Percentiles rank a stretch among this genome's conserved stretches.
These are phyloP conservation scores for Aspergillus ochraceoroseus DNA, from an alignment of 2,329 filamentous ascomycete species.

Conservation along the genomic window DNA sequence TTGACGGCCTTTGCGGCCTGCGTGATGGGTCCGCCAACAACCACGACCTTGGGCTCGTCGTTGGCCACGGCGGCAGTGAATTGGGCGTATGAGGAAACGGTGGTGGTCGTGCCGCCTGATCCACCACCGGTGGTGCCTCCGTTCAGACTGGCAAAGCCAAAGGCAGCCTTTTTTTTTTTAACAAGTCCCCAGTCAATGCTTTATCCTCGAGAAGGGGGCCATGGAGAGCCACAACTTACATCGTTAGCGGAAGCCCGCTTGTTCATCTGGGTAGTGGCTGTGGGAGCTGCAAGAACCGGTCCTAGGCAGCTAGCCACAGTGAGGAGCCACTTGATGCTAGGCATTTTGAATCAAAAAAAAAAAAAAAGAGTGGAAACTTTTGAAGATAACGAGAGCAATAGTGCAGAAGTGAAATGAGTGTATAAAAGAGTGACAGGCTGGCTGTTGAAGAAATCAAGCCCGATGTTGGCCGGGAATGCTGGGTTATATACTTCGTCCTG, in stretches of 20 bases:
- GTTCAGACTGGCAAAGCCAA: slow-evolving; percentile 48
- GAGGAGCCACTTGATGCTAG: slow-evolving; percentile 25
- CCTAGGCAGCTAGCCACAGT: slow-evolving; percentile 24
- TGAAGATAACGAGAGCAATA: slow-evolving; percentile 6
- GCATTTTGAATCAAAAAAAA: slow-evolving; percentile 18
- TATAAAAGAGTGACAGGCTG: slow-evolving; percentile 8
- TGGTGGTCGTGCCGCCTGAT: slow-evolving; percentile 51
- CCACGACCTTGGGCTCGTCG: slow-evolving; percentile 45
- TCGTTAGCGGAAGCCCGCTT: slow-evolving; percentile 28
- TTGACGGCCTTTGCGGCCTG: slow-evolving; percentile 43
- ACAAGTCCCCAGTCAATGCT: too few relatives aligned
- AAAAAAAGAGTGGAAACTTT: slow-evolving; percentile 6
- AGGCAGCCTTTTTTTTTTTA: slow-evolving; percentile 21
- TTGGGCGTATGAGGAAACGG: slow-evolving; percentile 50
- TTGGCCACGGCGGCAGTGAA: slow-evolving; percentile 50
- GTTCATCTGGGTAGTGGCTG: slow-evolving; percentile 19
- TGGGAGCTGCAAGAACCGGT: slow-evolving; percentile 27
- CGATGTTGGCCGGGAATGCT: neutral
- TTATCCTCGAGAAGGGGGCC: too few relatives aligned
- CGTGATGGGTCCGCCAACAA: slow-evolving; percentile 46
- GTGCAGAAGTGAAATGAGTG: too few relatives aligned
- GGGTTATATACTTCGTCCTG: slow-evolving; percentile 12
- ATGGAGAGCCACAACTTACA: slow-evolving; percentile 15
- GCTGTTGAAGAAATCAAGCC: slow-evolving; percentile 13
- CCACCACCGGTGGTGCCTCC: slow-evolving; percentile 55